Conservation (phyloP, 2,329 filamentous ascomycete species). For the Cladosporium sp. region DNA sequence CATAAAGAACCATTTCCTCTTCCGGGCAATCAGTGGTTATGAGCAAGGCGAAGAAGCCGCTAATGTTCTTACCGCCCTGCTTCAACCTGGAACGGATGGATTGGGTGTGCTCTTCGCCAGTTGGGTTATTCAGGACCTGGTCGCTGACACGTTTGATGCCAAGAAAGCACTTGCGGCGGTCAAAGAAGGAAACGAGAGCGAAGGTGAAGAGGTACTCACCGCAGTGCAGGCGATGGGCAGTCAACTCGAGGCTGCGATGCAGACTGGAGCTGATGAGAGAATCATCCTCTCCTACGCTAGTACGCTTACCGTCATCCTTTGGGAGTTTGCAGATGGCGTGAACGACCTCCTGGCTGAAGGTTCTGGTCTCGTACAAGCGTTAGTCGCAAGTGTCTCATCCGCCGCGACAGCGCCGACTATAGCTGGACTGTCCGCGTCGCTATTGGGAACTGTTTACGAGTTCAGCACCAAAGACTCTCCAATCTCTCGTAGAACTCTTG, state of each 20-base stretch:
- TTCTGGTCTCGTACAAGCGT: constrained; percentile 68
- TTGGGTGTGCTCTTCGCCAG: constrained; percentile 89
- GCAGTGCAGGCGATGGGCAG: constrained; percentile 84
- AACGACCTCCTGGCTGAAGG: constrained; percentile 91
- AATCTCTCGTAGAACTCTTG: constrained; percentile 73
- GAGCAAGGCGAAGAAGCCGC: constrained; percentile 71
- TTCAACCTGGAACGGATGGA: constrained; percentile 69
- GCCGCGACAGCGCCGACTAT: constrained; percentile 48
- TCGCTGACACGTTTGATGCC: constrained; percentile 73
- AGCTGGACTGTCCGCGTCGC: constrained; percentile 69
- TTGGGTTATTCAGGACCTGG: constrained; percentile 76
- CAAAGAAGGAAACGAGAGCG: constrained; percentile 81
- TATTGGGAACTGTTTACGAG: constrained; percentile 87
- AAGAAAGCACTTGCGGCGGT: constrained; percentile 77
- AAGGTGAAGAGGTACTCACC: constrained; percentile 90
- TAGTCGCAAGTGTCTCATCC: constrained; percentile 48
- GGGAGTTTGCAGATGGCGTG: constrained; percentile 84
- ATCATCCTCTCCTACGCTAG: constrained; percentile 82
- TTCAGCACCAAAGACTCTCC: constrained; percentile 98
- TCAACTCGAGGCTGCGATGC: constrained; percentile 76
- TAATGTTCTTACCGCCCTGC: constrained; percentile 79
- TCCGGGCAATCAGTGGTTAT: constrained; percentile 84
- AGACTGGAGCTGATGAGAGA: constrained; percentile 64
- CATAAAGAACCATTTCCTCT: constrained; percentile 79
- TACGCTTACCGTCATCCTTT: constrained; percentile 83